Base-by-base conservation (phyloP, 2,329 filamentous ascomycete genomes). In the Colletotrichum orchidophilum region DNA sequence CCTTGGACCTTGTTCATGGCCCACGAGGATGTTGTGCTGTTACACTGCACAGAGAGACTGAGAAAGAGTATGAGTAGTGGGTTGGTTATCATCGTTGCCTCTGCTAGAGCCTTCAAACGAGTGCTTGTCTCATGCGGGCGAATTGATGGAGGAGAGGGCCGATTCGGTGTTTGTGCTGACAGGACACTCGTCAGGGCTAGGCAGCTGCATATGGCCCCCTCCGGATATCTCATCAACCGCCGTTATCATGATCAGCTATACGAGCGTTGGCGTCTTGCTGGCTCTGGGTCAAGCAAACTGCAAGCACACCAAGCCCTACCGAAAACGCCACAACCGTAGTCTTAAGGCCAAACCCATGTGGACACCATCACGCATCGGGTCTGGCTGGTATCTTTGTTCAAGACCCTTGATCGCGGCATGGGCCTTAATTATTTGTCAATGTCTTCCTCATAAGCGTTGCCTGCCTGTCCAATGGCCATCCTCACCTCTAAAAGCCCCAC, bases 391-490 rank as follows among this genome's bases (percentile, higher is more conserved):
- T 27, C 46, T 39, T n/a, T 50, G 26, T 31, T 62, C 64, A 18
- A 29, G 5, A 18, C 21, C 49, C 64, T 55, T 62, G 64, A 29
- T n/a, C n/a, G 46, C 46, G 11, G 57, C 21, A 53, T 27, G 26
- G 39, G 26, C 24, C 42, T 39, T 53, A 58, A 58, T 59, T 53
- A 58, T 64, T 59, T 64, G 66, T 69, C 53, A 64, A 55, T n/a
- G 15, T 53, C 15, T 49, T 46, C 63, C 24, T 54, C 66, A 27
- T 42, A 53, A 33, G 59, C 39, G 21, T 42, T 46, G 29, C 21
- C n/a, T 58, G 24, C 29, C 15, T 18, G 31, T 24, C 52, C 60
- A 64, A 67, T 67, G 13, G 42, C 46, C 15, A 55, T 42, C 31
- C n/a, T n/a, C 29, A 2, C 29, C 49, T 24, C 31, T 13, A 18